Evolutionary conservation across 306 rosid species (phyloP).

Genomic region (Abrus precatorius): DNA sequence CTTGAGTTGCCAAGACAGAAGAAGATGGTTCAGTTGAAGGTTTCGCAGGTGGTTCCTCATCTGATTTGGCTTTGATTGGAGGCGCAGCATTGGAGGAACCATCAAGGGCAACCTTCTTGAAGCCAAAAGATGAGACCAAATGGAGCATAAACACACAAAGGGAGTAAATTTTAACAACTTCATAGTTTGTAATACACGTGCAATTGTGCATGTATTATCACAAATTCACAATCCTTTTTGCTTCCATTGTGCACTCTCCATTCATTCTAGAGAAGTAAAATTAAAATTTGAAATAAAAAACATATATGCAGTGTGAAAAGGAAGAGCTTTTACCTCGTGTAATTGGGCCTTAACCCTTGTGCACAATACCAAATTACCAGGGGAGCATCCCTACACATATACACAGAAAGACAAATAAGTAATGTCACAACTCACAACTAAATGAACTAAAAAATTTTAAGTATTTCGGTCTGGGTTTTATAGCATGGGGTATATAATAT

Average conservation of each 20-base stretch:
- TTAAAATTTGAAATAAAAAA: constrained; percentile 42
- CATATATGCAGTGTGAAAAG: constrained; percentile 24
- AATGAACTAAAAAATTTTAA: background rate
- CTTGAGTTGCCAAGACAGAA: constrained; percentile 64
- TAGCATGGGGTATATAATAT: background rate
- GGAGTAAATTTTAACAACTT: background rate
- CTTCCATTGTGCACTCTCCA: background rate
- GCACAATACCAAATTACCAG: constrained; percentile 43
- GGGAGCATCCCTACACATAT: constrained; percentile 56
- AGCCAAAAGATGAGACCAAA: constrained; percentile 59
- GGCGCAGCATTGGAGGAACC: constrained; percentile 61
- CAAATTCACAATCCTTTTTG: background rate
- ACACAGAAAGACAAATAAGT: constrained; percentile 3
- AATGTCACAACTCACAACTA: background rate
- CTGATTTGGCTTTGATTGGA: constrained; percentile 55
- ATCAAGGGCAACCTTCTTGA: constrained; percentile 69
- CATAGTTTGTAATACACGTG: background rate
- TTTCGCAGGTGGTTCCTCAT: constrained; percentile 44
- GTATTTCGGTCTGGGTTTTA: background rate
- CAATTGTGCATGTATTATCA: background rate
- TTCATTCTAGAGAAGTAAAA: background rate
- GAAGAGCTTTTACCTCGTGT: constrained; percentile 60
- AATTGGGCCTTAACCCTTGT: constrained; percentile 62
- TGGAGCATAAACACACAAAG: constrained; percentile 3
- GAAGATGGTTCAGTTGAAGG: constrained; percentile 50